phyloP scores from a whole-genome alignment of 306 rosid genomes.

The Medicago ruthenica region DNA sequence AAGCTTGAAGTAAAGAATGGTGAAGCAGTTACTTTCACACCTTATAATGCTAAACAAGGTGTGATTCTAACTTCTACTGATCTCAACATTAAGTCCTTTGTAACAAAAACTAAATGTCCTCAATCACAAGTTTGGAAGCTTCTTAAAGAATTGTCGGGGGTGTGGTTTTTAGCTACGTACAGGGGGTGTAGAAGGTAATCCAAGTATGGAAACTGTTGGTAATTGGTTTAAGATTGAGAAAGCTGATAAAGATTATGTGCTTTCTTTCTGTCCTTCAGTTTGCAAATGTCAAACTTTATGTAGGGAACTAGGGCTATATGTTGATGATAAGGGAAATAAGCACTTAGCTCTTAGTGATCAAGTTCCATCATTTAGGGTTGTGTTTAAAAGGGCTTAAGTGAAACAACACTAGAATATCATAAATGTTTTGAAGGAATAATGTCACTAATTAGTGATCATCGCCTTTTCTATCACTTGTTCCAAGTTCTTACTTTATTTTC shows the following conservation, averaged over 20 bases:
- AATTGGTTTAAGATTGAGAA: slow-evolving; percentile 80
- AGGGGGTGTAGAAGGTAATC: slow-evolving; percentile 61
- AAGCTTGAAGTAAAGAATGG: slow-evolving; percentile 44
- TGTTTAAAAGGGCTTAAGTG: slow-evolving; percentile 44
- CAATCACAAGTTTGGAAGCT: slow-evolving; percentile 56
- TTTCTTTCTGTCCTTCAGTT: slow-evolving; percentile 66
- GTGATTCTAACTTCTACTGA: slow-evolving; percentile 54
- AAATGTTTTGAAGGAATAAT: background rate
- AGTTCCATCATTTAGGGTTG: slow-evolving; percentile 42
- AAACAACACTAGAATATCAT: slow-evolving; percentile 18
- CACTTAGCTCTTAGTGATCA: slow-evolving; percentile 51
- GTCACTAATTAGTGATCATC: background rate
- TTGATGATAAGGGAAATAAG: slow-evolving; percentile 33
- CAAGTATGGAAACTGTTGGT: slow-evolving; percentile 45
- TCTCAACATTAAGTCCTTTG: slow-evolving; percentile 57
- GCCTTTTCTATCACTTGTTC: background rate
- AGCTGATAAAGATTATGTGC: slow-evolving; percentile 48
- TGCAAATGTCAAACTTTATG: slow-evolving; percentile 63
- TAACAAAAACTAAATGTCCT: slow-evolving; percentile 21
- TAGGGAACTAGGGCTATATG: slow-evolving; percentile 48
- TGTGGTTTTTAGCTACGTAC: slow-evolving; percentile 54
- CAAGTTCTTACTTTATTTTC: too few species aligned
- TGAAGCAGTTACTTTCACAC: slow-evolving; percentile 52
- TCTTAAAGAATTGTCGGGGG: slow-evolving; percentile 45
- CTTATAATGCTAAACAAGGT: slow-evolving; percentile 43